These are phyloP conservation scores for Penicillium verhagenii DNA, from an alignment of 495 filamentous ascomycete genomes.

Conservation along the genomic window DNA sequence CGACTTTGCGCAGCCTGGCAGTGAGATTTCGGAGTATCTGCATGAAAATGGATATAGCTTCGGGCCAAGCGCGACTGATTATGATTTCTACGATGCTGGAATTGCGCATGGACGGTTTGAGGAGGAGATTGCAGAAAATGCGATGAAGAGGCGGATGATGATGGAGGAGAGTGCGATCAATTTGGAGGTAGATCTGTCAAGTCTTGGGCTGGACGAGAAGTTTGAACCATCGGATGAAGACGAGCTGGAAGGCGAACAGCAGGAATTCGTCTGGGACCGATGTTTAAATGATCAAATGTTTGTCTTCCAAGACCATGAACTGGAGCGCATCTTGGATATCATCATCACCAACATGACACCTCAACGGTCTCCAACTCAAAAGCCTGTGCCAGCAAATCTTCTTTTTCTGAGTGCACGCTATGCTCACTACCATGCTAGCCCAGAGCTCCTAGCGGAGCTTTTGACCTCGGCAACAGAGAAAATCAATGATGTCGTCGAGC, in stretches of 20 bases:
- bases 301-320: constrained; percentile 93
- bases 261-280: constrained; percentile 96
- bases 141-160: constrained; percentile 97
- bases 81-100: constrained; percentile 94
- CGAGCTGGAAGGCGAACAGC: constrained; percentile 82
- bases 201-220: constrained; percentile 92
- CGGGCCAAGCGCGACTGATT: constrained; percentile 78
- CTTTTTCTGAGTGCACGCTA: constrained; percentile 95
- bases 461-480: constrained; percentile 88
- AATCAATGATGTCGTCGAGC: constrained; percentile 93
- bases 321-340: constrained; percentile 87
- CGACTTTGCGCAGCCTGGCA: constrained; percentile 91
- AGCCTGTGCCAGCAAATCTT: constrained; percentile 95
- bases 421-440: constrained; percentile 92
- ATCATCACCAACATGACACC: constrained; percentile 98
- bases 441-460: constrained; percentile 75
- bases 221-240: constrained; percentile 75
- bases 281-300: constrained; percentile 99
- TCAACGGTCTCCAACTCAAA: constrained; percentile 90
- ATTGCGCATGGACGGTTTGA: constrained; percentile 93
- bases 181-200: constrained; percentile 93
- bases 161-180: constrained; percentile 99
- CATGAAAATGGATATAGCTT: constrained; percentile 91
- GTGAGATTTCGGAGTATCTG: constrained; percentile 93
- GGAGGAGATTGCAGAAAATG: constrained; percentile 95